These are phyloP conservation scores for Dittrichia graveolens DNA, from an alignment of 129 eudicot species.

Conservation along the genomic window DNA sequence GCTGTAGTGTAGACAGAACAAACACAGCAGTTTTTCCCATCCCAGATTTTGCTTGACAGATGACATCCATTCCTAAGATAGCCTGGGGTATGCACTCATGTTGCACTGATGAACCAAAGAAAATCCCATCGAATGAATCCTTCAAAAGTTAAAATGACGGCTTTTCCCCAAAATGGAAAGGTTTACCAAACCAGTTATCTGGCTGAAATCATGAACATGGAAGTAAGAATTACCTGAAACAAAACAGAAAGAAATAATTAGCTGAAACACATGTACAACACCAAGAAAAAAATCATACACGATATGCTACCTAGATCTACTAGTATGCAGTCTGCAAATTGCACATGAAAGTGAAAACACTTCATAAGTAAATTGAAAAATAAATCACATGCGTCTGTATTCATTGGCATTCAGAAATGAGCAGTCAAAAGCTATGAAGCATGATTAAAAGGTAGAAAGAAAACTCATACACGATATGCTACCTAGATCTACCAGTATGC, in stretches of 20 bases:
- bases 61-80: constrained; percentile 85
- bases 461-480: neutral
- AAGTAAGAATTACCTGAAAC: constrained; percentile 62
- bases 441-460: too few relatives aligned
- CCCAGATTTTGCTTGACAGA: constrained; percentile 93
- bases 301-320: too few relatives aligned
- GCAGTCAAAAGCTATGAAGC: too few relatives aligned
- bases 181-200: constrained; percentile 37
- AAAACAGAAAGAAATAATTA: neutral
- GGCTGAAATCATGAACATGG: constrained; percentile 42
- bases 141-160: constrained; percentile 42
- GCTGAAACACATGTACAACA: neutral
- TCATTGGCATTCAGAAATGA: neutral
- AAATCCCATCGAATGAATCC: constrained; percentile 61
- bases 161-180: constrained; percentile 43
- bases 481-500: neutral
- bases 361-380: neutral
- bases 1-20: constrained; percentile 80
- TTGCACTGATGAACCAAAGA: constrained; percentile 85
- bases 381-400: neutral
- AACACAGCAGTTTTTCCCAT: constrained; percentile 93
- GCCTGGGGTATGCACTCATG: constrained; percentile 91
- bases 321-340: neutral
- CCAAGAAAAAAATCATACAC: neutral
- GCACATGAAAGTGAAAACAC: neutral